Percentiles rank a stretch among this genome's conserved stretches.
phyloP scores from a whole-genome alignment of 2,329 filamentous ascomycete genomes.

The Diaporthe helianthi region DNA sequence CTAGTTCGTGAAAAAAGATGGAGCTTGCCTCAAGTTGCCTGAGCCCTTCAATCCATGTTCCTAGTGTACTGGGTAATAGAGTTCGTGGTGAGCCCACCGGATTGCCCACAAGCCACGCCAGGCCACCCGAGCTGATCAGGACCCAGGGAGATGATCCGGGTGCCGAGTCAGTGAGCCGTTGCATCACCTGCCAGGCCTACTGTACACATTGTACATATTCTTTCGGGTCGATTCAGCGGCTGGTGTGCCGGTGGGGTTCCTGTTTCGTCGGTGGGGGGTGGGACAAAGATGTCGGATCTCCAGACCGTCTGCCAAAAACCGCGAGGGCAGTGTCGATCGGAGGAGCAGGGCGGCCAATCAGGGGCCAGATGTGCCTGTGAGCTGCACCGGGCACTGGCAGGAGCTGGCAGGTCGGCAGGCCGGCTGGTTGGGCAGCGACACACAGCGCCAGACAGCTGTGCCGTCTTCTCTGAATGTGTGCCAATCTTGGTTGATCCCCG shows the following conservation, averaged over 20 bases:
- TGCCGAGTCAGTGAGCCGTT: slow-evolving; percentile 11
- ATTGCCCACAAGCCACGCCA: not conserved
- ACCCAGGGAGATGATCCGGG: slow-evolving; percentile 16
- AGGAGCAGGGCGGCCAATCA: slow-evolving; percentile 21
- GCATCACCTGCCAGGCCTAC: too few species aligned
- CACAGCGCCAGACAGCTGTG: not conserved
- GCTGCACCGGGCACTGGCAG: not conserved
- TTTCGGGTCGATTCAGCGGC: slow-evolving; percentile 4
- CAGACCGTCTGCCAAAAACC: slow-evolving; percentile 17
- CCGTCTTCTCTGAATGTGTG: not conserved
- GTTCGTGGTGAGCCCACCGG: not conserved
- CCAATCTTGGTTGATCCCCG: slow-evolving; percentile 2
- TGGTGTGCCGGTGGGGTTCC: slow-evolving; percentile 4
- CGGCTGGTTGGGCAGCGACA: slow-evolving; percentile 22
- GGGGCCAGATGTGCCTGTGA: not conserved
- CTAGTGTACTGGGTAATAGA: not conserved
- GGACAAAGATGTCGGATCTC: slow-evolving; percentile 23
- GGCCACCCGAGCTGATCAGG: not conserved
- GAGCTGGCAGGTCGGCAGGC: too few species aligned
- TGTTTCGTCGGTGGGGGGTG: slow-evolving; percentile 3
- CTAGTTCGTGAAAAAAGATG: slow-evolving; percentile 6
- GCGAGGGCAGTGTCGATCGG: slow-evolving; percentile 19
- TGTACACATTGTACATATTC: too few species aligned
- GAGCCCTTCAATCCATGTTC: not conserved
- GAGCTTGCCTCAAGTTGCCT: not conserved